A percentile compares a stretch with the other conserved stretches of the same genome.
Conservation (phyloP, 2,329 filamentous ascomycete species). For the Fusarium incarnatum region DNA sequence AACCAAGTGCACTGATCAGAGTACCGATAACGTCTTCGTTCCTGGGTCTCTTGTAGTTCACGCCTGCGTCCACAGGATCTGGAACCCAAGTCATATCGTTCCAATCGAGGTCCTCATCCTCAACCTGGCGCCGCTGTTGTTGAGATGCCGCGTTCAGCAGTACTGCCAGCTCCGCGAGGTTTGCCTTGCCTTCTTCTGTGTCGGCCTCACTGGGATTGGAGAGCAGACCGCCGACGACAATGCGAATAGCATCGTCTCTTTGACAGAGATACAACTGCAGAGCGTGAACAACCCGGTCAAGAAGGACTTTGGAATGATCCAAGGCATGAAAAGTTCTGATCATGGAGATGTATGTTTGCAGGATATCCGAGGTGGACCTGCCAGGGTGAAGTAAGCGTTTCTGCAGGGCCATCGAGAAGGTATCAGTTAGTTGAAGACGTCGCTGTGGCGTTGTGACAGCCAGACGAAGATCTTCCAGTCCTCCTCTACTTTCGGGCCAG, state of each 20-base stretch:
- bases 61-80: slow-evolving; percentile 90
- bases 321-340: slow-evolving; percentile 81
- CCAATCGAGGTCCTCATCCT: slow-evolving; percentile 84
- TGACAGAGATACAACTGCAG: slow-evolving; percentile 82
- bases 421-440: slow-evolving; percentile 75
- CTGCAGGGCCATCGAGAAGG: slow-evolving; percentile 74
- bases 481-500: slow-evolving; percentile 79
- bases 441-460: slow-evolving; percentile 76
- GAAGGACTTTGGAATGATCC: slow-evolving; percentile 80
- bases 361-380: slow-evolving; percentile 78
- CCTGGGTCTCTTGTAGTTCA: slow-evolving; percentile 90
- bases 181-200: slow-evolving; percentile 59
- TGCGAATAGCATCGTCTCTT: slow-evolving; percentile 80
- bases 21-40: slow-evolving; percentile 93
- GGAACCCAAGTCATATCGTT: slow-evolving; percentile 94
- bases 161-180: slow-evolving; percentile 73
- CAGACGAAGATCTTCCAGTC: slow-evolving; percentile 78
- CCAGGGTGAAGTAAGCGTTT: slow-evolving; percentile 79
- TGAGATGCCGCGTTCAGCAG: slow-evolving; percentile 72
- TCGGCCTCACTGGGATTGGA: slow-evolving; percentile 69
- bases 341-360: slow-evolving; percentile 82
- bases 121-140: slow-evolving; percentile 62
- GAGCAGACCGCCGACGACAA: slow-evolving; percentile 80
- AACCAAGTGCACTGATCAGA: slow-evolving; percentile 87
- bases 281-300: slow-evolving; percentile 78